Percentiles rank a stretch among this genome's conserved stretches.
phyloP scores from a whole-genome alignment of 2,329 filamentous ascomycete genomes.

The Colletotrichum australisinense region DNA sequence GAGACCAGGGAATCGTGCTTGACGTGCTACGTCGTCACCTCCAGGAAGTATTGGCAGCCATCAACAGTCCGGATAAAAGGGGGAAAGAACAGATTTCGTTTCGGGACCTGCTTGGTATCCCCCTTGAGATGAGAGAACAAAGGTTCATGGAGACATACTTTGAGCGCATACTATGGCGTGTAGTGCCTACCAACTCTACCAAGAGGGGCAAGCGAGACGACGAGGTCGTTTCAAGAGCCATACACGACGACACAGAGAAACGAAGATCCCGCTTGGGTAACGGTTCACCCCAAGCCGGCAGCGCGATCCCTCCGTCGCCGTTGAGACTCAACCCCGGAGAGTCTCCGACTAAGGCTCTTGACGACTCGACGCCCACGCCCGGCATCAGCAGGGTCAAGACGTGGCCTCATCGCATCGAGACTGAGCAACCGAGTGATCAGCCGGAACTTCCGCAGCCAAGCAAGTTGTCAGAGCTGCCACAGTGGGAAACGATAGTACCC shows the following conservation, averaged over 20 bases:
- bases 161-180: not conserved
- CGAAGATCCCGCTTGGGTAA: not conserved
- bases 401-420: not conserved
- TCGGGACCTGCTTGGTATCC: not conserved
- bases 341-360: not conserved
- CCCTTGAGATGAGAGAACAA: conserved; percentile 13
- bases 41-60: conserved; percentile 57
- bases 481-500: not conserved
- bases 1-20: conserved; percentile 50
- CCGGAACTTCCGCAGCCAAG: not conserved
- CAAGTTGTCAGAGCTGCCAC: not conserved
- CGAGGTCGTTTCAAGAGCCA: conserved; percentile 7
- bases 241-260: conserved; percentile 6
- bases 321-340: not conserved
- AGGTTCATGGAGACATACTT: conserved; percentile 30
- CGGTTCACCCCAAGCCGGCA: not conserved
- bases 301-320: not conserved
- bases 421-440: not conserved
- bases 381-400: not conserved
- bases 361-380: not conserved
- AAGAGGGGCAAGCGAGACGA: not conserved
- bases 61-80: conserved; percentile 48
- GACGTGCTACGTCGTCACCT: conserved; percentile 61
- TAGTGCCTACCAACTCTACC: not conserved
- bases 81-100: not conserved